Base-by-base conservation (phyloP, 179 eudicot species). In the Silene coronaria region DNA sequence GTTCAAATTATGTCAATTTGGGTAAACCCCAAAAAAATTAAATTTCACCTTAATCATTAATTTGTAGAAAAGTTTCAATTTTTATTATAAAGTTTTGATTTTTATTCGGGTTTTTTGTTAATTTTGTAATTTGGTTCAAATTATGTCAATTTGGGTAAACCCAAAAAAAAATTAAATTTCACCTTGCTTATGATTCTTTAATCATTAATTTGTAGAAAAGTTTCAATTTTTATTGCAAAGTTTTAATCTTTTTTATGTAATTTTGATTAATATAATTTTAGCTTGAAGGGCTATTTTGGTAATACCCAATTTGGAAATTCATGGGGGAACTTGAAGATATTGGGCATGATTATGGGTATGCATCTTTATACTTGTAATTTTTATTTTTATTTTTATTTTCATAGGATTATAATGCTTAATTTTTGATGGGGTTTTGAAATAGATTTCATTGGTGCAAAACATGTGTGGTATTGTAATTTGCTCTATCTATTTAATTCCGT, bases 281-380 rank as follows among this genome's bases (percentile, higher is more conserved):
- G 32, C 4, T 58, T 76, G 38, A n/a, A 21, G 13, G 45, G 11
- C 28, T 26, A 28, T 13, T 64, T 67, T 67, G 23, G 10, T 45
- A 61, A 26, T 72, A n/a, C 69, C 36, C 61, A 51, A 81, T 84
- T 84, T 83, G 69, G 71, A 69, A 60, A 16, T 58, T 57, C 8
- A 86, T 85, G 91, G 89, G 80, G 10, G 89, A 81, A 34, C 70
- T 85, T 51, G 90, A 81, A 27, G 90, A 85, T 77, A 85, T 87
- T 78, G 91, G 85, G 65, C 84, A 82, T 65, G 94, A 90, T 81
- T 84, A 82, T 75, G 83, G 88, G 94, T 90, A 69, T 70, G 78
- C 36, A 26, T 74, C 71, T 55, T 62, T 32, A 64, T 64, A 30
- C 38, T 16, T 5, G 63, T 4, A 53, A 9, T 42, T 38, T 60